A percentile compares a stretch with the other conserved stretches of the same genome.
Evolutionary conservation across 2,329 filamentous ascomycete species (phyloP).

Genomic region (Fusarium tanahbumbuense): DNA sequence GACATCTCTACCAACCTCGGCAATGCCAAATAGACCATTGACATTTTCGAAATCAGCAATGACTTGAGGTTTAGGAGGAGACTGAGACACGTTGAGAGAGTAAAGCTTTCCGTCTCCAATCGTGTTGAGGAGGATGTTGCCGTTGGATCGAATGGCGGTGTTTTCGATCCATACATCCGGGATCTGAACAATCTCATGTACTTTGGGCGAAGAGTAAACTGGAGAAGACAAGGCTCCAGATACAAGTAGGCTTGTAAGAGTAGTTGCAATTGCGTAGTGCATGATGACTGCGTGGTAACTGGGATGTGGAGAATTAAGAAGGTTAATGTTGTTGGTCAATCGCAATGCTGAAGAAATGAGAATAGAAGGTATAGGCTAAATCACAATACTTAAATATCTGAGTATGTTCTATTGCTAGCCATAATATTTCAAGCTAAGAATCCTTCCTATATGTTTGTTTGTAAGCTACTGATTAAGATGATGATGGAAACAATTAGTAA

Average conservation of each 20-base stretch:
- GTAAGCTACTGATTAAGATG: not conserved
- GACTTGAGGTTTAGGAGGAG: fast-evolving
- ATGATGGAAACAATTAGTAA: not conserved
- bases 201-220: not conserved
- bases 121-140: constrained; percentile 12
- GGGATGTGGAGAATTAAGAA: not conserved
- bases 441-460: not conserved
- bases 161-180: constrained; percentile 11
- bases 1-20: not conserved
- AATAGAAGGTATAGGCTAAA: fast-evolving
- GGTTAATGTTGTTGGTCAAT: not conserved
- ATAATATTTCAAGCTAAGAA: not conserved
- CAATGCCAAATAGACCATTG: constrained; percentile 10
- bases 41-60: not conserved
- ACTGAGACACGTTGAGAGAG: not conserved
- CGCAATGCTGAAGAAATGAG: not conserved
- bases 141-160: constrained; percentile 3
- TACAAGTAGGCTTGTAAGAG: not conserved
- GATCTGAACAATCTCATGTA: not conserved
- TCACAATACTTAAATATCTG: not conserved
- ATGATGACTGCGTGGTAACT: not conserved
- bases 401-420: not conserved
- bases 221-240: not conserved
- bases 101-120: not conserved
- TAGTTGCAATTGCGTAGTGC: not conserved